Evolutionary conservation across 2,329 filamentous ascomycete species (phyloP).

Genomic region (Colletotrichum caudatum): DNA sequence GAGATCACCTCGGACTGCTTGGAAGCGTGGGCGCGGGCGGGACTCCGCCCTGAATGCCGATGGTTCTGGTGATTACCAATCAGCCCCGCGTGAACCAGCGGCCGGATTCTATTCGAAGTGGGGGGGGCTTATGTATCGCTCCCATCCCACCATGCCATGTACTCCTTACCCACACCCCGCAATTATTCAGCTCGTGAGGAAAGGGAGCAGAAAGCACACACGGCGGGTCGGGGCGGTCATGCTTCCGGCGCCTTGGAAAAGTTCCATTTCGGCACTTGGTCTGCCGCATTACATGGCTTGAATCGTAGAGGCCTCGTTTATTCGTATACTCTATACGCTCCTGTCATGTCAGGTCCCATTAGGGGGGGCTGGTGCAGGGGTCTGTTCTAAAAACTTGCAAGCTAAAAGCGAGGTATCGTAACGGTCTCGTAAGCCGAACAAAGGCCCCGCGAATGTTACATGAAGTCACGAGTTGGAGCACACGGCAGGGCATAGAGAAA

Average conservation of each 20-base stretch:
- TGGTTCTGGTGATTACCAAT: constrained; percentile 38
- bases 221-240: constrained; percentile 1
- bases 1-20: constrained; percentile 13
- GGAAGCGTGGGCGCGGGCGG: constrained; percentile 16
- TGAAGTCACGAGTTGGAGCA: too few relatives aligned
- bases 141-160: too few relatives aligned
- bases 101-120: constrained; percentile 33
- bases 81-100: constrained; percentile 21
- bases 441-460: not conserved
- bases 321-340: not conserved
- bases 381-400: not conserved
- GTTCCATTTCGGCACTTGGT: constrained; percentile 9
- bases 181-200: constrained; percentile 26
- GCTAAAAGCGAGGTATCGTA: too few relatives aligned
- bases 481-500: too few relatives aligned
- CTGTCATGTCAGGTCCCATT: not conserved
- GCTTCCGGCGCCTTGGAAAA: constrained; percentile 12
- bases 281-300: constrained; percentile 6
- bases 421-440: too few relatives aligned
- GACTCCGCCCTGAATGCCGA: constrained; percentile 30
- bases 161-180: constrained; percentile 5
- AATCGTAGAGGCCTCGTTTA: not conserved
- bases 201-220: not conserved
- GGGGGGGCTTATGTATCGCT: constrained; percentile 6
- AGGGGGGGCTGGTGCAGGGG: not conserved